phyloP scores from a whole-genome alignment of 2,329 filamentous ascomycete genomes.

The Biscogniauxia marginata region DNA sequence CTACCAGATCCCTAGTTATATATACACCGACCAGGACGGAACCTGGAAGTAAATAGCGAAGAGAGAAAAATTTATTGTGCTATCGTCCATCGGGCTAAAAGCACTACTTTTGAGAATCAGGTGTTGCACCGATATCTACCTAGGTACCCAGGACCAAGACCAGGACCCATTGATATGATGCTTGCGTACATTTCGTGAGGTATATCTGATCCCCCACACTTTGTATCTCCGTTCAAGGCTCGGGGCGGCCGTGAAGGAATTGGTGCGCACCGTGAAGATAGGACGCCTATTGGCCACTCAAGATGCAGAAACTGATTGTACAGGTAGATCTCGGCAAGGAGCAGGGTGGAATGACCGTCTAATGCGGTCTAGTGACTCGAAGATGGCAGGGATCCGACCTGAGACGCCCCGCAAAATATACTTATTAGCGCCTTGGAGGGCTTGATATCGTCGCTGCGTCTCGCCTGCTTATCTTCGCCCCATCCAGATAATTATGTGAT shows the following conservation, averaged over 20 bases:
- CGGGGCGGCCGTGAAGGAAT: background rate
- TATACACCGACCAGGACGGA: too few species aligned
- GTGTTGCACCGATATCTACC: background rate
- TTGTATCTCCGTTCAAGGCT: background rate
- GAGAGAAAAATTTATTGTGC: background rate
- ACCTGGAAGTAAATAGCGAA: background rate
- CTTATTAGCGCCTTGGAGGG: background rate
- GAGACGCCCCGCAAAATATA: constrained; percentile 11
- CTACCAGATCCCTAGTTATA: too few species aligned
- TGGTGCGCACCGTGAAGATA: background rate
- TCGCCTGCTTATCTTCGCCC: constrained; percentile 20
- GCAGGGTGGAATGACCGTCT: constrained; percentile 7
- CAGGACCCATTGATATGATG: background rate
- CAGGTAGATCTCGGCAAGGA: constrained; percentile 11
- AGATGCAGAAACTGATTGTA: background rate
- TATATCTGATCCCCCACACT: background rate
- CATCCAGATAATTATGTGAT: constrained; percentile 28
- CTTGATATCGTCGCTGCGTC: constrained; percentile 4
- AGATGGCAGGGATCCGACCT: constrained; percentile 1
- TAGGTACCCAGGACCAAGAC: too few species aligned
- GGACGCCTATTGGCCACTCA: background rate
- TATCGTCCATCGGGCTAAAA: background rate
- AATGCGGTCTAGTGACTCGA: constrained; percentile 6
- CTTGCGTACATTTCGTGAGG: background rate
- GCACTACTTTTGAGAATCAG: background rate